Percentiles rank a stretch among this genome's conserved stretches.
Conservation (phyloP, 1,139 yeast genomes). For the Geotrichum cucujoidarum region DNA sequence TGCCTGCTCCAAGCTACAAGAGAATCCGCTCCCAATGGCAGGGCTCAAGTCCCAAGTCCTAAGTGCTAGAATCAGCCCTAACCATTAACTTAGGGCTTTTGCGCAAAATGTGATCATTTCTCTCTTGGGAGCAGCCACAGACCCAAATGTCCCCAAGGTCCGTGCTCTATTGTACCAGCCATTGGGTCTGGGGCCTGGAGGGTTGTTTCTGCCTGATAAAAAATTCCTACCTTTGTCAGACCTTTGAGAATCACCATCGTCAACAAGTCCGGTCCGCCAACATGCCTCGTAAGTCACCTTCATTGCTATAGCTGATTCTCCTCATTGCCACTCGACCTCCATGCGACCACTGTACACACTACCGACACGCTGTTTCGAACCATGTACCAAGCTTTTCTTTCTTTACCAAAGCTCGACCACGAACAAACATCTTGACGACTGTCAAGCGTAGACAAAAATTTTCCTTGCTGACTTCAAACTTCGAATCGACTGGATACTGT, state of each 20-base stretch:
- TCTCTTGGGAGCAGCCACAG: conserved; percentile 4
- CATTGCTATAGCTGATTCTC: conserved; percentile 2
- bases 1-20: no score
- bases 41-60: background rate
- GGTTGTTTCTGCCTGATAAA: conserved; percentile 12
- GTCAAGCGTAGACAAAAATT: no score
- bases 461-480: background rate
- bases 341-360: no score
- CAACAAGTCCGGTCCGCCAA: conserved; percentile 18
- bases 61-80: background rate
- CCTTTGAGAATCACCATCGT: conserved; percentile 18
- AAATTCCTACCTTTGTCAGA: conserved; percentile 14
- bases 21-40: no score
- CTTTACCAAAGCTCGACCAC: no score
- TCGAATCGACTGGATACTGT: no score
- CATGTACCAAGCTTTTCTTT: no score
- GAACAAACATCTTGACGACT: no score
- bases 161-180: background rate
- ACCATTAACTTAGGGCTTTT: conserved; percentile 8
- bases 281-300: conserved; percentile 18
- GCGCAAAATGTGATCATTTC: background rate
- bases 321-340: no score
- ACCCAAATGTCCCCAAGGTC: conserved; percentile 7
- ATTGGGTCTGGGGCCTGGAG: conserved; percentile 1
- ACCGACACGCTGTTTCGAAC: no score